A percentile compares a stretch with the other conserved stretches of the same genome.
phyloP scores from a whole-genome alignment of 352 stramenopile species.

The Aphanomyces cochlioides region DNA sequence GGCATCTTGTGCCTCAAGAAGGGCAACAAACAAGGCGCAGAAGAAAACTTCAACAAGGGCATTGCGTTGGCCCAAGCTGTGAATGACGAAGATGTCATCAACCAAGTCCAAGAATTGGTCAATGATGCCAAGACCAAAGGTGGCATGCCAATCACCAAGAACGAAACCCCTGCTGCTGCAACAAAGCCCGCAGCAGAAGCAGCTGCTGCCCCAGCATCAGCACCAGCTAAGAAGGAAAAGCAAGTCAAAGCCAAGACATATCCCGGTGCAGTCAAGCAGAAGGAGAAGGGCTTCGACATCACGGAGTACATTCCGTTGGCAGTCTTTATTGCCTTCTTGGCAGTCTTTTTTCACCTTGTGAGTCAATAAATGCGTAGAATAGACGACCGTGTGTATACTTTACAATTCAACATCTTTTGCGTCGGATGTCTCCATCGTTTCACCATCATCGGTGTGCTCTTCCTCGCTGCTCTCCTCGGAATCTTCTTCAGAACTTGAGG shows the following conservation, averaged over 20 bases:
- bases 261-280: conserved; percentile 21
- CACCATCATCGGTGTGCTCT: conserved; percentile 8
- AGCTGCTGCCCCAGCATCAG: neutral
- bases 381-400: conserved; percentile 2
- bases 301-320: conserved; percentile 26
- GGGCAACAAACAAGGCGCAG: conserved; percentile 22
- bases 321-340: conserved; percentile 28
- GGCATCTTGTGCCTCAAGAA: conserved; percentile 28
- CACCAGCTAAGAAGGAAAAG: neutral
- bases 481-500: conserved; percentile 4
- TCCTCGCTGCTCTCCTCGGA: conserved; percentile 7
- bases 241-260: conserved; percentile 19
- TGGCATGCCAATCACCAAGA: neutral
- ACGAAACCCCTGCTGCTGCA: neutral
- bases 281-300: conserved; percentile 13
- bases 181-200: neutral
- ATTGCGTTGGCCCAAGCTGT: conserved; percentile 13
- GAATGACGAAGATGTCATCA: conserved; percentile 25
- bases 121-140: conserved; percentile 24
- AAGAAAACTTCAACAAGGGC: conserved; percentile 23
- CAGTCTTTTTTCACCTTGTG: conserved; percentile 31
- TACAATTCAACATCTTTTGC: conserved; percentile 29
- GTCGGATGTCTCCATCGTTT: neutral
- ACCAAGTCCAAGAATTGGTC: conserved; percentile 25
- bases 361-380: conserved; percentile 17